A percentile compares a stretch with the other conserved stretches of the same genome.
Evolutionary conservation across 2,329 filamentous ascomycete species (phyloP).

Genomic region (Immersiporthe knoxdaviesiana): DNA sequence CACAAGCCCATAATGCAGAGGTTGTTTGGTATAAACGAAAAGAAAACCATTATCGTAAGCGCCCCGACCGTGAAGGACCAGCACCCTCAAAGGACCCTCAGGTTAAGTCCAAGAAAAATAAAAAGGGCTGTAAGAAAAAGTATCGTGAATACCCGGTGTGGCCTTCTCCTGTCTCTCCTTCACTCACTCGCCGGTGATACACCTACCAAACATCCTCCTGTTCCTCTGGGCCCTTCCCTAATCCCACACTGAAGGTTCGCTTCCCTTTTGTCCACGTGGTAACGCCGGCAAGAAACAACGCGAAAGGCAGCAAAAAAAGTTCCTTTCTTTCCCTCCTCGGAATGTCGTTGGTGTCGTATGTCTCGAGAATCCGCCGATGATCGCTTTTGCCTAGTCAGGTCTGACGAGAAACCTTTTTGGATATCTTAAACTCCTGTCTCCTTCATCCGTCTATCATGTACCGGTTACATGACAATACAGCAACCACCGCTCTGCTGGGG

Average conservation of each 20-base stretch:
- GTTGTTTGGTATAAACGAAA: constrained; percentile 32
- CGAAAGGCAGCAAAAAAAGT: constrained; percentile 25
- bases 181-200: not conserved
- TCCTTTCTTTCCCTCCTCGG: constrained; percentile 15
- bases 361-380: constrained; percentile 24
- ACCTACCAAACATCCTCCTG: constrained; percentile 13
- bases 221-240: constrained; percentile 18
- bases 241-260: constrained; percentile 19
- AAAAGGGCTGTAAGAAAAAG: constrained; percentile 20
- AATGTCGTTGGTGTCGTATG: constrained; percentile 24
- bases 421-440: constrained; percentile 26
- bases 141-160: constrained; percentile 19
- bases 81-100: constrained; percentile 11
- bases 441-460: constrained; percentile 20
- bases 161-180: constrained; percentile 16
- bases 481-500: constrained; percentile 91
- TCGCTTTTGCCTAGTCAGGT: constrained; percentile 17
- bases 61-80: constrained; percentile 17
- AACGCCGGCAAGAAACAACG: constrained; percentile 30
- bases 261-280: constrained; percentile 28
- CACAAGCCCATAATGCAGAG: constrained; percentile 29
- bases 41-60: constrained; percentile 34
- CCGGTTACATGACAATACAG: constrained; percentile 85
- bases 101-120: constrained; percentile 3
- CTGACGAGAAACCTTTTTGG: constrained; percentile 24